Conservation (phyloP, 306 rosid genomes). For the Amphicarpaea edgeworthii region DNA sequence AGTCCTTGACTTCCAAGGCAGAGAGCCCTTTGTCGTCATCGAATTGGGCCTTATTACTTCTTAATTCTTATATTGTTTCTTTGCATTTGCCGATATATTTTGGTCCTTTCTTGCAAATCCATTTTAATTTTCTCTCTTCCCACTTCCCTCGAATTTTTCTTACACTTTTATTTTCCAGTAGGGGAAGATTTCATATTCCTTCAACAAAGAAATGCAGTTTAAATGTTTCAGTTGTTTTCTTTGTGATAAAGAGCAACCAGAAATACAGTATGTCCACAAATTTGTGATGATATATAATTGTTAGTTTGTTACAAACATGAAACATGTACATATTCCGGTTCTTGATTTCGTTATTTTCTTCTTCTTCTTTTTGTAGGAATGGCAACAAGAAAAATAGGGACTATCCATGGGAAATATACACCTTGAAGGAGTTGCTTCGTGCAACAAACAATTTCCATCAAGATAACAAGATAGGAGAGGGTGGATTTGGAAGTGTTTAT, state of each 20-base stretch:
- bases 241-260: slow-evolving; percentile 46
- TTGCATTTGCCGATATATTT: slow-evolving; percentile 54
- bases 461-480: slow-evolving; percentile 90
- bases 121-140: slow-evolving; percentile 38
- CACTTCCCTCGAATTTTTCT: neutral
- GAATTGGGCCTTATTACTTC: slow-evolving; percentile 47
- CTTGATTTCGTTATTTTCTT: neutral
- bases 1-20: slow-evolving; percentile 75
- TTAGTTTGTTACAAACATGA: neutral
- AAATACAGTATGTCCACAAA: slow-evolving; percentile 49
- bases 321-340: neutral
- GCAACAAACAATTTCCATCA: slow-evolving; percentile 86
- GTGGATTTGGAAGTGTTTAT: slow-evolving; percentile 94
- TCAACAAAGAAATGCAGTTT: slow-evolving; percentile 52
- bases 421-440: slow-evolving; percentile 83
- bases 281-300: neutral
- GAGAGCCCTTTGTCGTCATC: slow-evolving; percentile 66
- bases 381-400: slow-evolving; percentile 55
- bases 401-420: slow-evolving; percentile 88
- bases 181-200: slow-evolving; percentile 19
- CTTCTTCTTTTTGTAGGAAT: slow-evolving; percentile 34
- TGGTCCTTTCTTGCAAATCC: slow-evolving; percentile 47
- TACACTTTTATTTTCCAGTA: slow-evolving; percentile 14
- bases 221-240: slow-evolving; percentile 62
- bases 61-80: slow-evolving; percentile 44